phyloP scores from a whole-genome alignment of 257 asterid species.

The Vinca minor region DNA sequence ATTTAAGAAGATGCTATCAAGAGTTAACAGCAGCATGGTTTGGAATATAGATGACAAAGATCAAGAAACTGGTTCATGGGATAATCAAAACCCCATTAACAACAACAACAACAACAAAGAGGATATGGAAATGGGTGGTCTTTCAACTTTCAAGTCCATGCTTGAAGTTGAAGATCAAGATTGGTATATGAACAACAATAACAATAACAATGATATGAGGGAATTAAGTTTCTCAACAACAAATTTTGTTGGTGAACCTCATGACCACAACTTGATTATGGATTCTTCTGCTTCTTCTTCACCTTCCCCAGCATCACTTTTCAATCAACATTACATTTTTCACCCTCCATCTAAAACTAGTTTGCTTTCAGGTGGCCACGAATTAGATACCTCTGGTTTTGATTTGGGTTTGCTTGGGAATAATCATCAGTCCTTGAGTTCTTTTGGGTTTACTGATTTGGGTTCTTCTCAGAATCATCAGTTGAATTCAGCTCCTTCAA shows the following conservation, averaged over 20 bases:
- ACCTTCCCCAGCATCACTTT: slow-evolving; percentile 59
- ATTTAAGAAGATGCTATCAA: slow-evolving; percentile 44
- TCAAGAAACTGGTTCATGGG: slow-evolving; percentile 47
- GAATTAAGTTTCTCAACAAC: slow-evolving; percentile 43
- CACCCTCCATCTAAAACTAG: slow-evolving; percentile 28
- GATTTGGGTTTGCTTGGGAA: slow-evolving; percentile 53
- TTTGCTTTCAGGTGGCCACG: slow-evolving; percentile 21
- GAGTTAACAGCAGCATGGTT: slow-evolving; percentile 54
- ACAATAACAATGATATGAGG: slow-evolving; percentile 15
- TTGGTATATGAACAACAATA: slow-evolving; percentile 40
- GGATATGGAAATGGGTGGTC: slow-evolving; percentile 44
- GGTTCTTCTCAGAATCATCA: slow-evolving; percentile 36
- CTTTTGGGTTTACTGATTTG: slow-evolving; percentile 34
- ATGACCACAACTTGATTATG: slow-evolving; percentile 38
- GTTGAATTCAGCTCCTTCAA: slow-evolving; percentile 23
- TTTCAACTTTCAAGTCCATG: slow-evolving; percentile 67
- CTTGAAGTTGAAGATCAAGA: slow-evolving; percentile 58
- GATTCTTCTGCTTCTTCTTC: slow-evolving; percentile 84
- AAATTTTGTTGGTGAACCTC: slow-evolving; percentile 33
- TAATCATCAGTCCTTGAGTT: no score
- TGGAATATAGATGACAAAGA: slow-evolving; percentile 71
- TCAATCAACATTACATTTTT: slow-evolving; percentile 38
- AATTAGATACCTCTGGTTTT: slow-evolving; percentile 28
- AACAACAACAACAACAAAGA: no score
- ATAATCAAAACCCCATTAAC: slow-evolving; percentile 28